Base-by-base conservation (phyloP, 2,329 filamentous ascomycete species). In the Pseudofabraea citricarpa region DNA sequence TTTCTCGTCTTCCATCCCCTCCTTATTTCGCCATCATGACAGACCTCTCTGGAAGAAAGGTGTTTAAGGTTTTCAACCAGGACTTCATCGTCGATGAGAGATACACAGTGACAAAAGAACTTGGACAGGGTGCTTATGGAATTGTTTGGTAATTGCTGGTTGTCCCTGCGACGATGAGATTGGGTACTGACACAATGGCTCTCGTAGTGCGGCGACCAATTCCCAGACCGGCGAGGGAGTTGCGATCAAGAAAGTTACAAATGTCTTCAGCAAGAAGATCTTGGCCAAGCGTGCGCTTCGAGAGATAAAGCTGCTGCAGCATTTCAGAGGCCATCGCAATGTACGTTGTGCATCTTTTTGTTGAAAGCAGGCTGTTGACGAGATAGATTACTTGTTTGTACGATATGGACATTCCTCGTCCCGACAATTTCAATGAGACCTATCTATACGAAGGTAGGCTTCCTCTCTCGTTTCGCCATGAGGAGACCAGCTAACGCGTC, bases 191-290 rank as follows among this genome's bases (percentile, higher is more conserved):
- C 56, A 41, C 50, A 43, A 54, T 56, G 40, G 51, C 51, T 52
- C 26, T 32, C 23, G 18, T 64, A 95, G 90, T 68, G 91, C 93
- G 48, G 93, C 93, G 44, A 87, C 89, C 54, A 96, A 97, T 75
- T 84, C 82, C 64, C 82, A 90, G 66, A 94, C 87, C 23, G 85
- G 82, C 60, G 93, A 98, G 65, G 90, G 91, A 31, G 90, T 98
- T 51, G 93, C 93, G 59, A 93, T 98, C 75, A 98, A 98, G 72
- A 98, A 98, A 72, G 89, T 98, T 65, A 98, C 93, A 73, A 98
- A 98, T 86, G 91, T 98, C 59, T 98, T 98, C 71, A 96, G 90
- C 79, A 98, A 98, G 74, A 97, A 97, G 81, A 98, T 98, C 57
- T 78, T 98, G 55, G 93, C 93, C 59, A 98, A 98, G 82, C 87